phyloP scores from a whole-genome alignment of 139 green algal genomes.

The Picochlorum costavermella region DNA sequence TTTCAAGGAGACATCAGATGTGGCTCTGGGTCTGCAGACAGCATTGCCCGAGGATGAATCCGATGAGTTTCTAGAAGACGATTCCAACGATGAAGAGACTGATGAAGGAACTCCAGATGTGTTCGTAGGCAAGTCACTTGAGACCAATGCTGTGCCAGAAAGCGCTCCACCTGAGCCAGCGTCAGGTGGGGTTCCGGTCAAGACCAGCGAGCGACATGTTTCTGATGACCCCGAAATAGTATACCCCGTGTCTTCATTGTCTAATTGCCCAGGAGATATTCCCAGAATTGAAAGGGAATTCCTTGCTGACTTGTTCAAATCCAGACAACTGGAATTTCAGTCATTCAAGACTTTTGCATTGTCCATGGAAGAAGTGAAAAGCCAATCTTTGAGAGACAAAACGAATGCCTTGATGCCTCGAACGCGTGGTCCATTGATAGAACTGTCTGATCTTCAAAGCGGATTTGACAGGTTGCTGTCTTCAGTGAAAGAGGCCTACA shows the following conservation, averaged over 20 bases:
- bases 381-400: neutral
- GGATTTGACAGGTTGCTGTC: neutral
- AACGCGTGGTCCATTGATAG: neutral
- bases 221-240: neutral
- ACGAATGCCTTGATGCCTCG: neutral
- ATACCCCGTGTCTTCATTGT: constrained; percentile 8
- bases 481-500: constrained; percentile 1
- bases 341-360: constrained; percentile 19
- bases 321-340: constrained; percentile 18
- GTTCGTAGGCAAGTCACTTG: neutral
- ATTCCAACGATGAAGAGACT: constrained; percentile 2
- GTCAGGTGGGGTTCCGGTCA: too few species aligned
- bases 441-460: neutral
- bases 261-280: neutral
- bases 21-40: neutral
- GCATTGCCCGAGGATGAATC: neutral
- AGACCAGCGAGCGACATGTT: too few species aligned
- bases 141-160: neutral
- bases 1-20: neutral
- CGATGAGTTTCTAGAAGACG: neutral
- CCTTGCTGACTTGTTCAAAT: constrained; percentile 12
- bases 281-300: constrained; percentile 15
- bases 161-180: too few species aligned
- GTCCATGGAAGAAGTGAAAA: constrained; percentile 1
- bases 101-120: constrained; percentile 1